phyloP scores from a whole-genome alignment of 345 rosid species.

The Nephelium lappaceum region DNA sequence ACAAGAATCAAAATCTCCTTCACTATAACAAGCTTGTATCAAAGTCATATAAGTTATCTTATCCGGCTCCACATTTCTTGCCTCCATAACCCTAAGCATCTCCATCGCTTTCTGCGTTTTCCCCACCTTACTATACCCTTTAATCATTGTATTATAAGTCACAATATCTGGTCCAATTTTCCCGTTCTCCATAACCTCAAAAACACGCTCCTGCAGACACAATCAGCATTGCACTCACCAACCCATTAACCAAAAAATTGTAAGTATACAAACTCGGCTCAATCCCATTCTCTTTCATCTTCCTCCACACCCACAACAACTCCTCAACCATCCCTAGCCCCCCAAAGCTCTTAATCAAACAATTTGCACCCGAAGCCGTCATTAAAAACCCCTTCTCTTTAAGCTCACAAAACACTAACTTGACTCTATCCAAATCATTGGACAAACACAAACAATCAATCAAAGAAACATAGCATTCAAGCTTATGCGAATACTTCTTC shows the following conservation, averaged over 20 bases:
- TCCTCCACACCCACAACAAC: conserved; percentile 87
- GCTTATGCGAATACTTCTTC: conserved; percentile 64
- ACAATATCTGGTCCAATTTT: conserved; percentile 68
- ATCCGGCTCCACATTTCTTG: conserved; percentile 63
- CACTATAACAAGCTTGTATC: conserved; percentile 78
- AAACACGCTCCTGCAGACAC: conserved; percentile 79
- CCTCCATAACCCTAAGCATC: conserved; percentile 69
- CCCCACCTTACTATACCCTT: conserved; percentile 79
- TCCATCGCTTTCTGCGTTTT: conserved; percentile 65
- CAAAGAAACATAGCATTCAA: conserved; percentile 70
- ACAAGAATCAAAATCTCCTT: conserved; percentile 67
- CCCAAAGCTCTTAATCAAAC: conserved; percentile 80
- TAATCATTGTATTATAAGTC: conserved; percentile 80
- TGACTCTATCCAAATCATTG: conserved; percentile 54
- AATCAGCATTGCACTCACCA: conserved; percentile 66
- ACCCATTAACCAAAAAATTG: conserved; percentile 73
- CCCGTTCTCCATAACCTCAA: conserved; percentile 77
- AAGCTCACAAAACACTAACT: conserved; percentile 45
- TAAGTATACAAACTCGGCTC: conserved; percentile 79
- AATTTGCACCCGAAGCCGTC: conserved; percentile 57
- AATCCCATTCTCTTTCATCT: conserved; percentile 80
- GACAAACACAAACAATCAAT: conserved; percentile 56
- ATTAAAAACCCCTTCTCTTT: conserved; percentile 49
- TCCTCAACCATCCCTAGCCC: conserved; percentile 91
- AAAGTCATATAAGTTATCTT: conserved; percentile 84